phyloP scores from a whole-genome alignment of 192 early-diverging fungal species.

The Phlyctochytrium bullatum region DNA sequence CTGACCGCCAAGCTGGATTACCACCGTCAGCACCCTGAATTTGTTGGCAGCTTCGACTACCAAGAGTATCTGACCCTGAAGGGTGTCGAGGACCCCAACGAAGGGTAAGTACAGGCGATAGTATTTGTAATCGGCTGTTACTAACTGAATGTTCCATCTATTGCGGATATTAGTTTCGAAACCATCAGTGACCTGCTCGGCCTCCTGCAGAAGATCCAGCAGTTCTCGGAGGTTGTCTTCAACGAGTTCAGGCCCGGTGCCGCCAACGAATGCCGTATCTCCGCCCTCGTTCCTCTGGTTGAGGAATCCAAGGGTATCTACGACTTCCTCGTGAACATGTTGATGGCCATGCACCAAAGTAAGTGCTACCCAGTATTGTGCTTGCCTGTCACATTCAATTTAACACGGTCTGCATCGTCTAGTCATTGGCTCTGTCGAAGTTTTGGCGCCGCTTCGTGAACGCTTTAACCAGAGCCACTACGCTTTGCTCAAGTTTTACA shows the following conservation, averaged over 20 bases:
- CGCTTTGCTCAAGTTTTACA: constrained; percentile 84
- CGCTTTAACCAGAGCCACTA: constrained; percentile 87
- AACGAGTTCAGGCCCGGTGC: constrained; percentile 72
- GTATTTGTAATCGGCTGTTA: too few species aligned
- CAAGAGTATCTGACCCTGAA: constrained; percentile 93
- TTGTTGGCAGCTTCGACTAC: constrained; percentile 94
- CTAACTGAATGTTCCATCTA: too few species aligned
- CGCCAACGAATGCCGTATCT: constrained; percentile 94
- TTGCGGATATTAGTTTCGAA: too few species aligned
- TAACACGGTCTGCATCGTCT: not conserved
- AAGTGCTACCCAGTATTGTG: too few species aligned
- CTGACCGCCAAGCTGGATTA: constrained; percentile 88
- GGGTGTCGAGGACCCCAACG: constrained; percentile 95
- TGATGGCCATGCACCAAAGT: constrained; percentile 92
- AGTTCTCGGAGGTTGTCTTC: constrained; percentile 89
- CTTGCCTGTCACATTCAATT: not conserved
- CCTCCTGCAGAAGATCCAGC: constrained; percentile 88
- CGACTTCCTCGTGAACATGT: constrained; percentile 92
- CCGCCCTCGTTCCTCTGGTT: constrained; percentile 93
- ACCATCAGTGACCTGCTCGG: constrained; percentile 92
- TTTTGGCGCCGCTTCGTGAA: constrained; percentile 80
- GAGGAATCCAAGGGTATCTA: constrained; percentile 96
- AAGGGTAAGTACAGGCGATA: constrained; percentile 72
- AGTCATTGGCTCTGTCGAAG: constrained; percentile 76
- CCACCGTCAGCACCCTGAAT: constrained; percentile 87